Evolutionary conservation across 257 asterid genomes (phyloP).

Genomic region (Cinchona pubescens): DNA sequence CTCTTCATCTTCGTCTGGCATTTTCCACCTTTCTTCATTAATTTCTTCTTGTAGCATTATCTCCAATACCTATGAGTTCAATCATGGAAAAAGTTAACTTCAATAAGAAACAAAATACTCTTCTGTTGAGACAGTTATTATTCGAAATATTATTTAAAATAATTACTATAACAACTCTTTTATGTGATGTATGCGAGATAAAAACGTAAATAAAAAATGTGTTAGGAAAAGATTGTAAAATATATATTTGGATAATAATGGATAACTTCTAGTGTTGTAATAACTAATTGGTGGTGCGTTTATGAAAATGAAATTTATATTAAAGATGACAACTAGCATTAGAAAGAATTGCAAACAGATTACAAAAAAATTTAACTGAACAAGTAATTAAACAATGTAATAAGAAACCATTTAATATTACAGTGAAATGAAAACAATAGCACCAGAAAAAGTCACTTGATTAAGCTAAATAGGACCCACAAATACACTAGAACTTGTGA

Average conservation of each 20-base stretch:
- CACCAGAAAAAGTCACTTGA: not conserved
- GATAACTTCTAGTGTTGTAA: too few relatives aligned
- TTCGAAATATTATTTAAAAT: too few relatives aligned
- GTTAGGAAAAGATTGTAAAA: too few relatives aligned
- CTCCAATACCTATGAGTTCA: constrained; percentile 55
- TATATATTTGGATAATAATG: too few relatives aligned
- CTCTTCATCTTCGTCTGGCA: constrained; percentile 67
- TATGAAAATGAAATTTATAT: not conserved
- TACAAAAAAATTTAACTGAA: not conserved
- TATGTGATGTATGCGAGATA: too few relatives aligned
- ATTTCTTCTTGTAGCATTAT: constrained; percentile 56
- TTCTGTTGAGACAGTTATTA: too few relatives aligned
- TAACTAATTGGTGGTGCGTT: not conserved
- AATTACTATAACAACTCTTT: too few relatives aligned
- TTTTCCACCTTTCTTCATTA: constrained; percentile 64
- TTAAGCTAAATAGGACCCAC: constrained; percentile 14
- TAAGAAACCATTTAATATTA: not conserved
- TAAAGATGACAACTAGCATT: not conserved
- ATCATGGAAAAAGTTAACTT: not conserved
- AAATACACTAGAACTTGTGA: constrained; percentile 5
- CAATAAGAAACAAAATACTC: too few relatives aligned
- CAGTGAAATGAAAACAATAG: not conserved
- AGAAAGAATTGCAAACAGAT: not conserved
- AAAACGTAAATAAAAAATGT: too few relatives aligned
- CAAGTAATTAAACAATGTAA: not conserved